Base-by-base conservation (phyloP, 345 rosid species). In the Arabis hirsuta region DNA sequence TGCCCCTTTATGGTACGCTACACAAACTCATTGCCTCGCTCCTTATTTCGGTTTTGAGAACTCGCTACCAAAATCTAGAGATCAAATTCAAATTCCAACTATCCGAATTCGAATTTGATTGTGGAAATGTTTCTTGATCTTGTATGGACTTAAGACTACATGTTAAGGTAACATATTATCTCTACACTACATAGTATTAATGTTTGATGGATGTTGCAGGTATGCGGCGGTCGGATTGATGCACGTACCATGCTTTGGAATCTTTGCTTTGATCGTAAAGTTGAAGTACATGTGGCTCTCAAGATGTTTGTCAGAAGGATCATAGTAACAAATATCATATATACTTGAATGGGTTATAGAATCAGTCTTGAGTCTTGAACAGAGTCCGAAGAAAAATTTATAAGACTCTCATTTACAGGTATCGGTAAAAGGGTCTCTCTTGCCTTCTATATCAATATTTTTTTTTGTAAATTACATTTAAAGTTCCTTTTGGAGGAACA, bases 1-100 rank as follows among this genome's bases (percentile, higher is more conserved):
- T 61, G 90, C 99, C 57, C 94, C 96, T 12, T 58, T 91, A 67
- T 91, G 99, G 99, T 95, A 87, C 36, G 82, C 56, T 52, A 47
- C 66, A 31, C 26, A 63, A 69, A 76, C 39, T 59, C 51, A 51
- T n/a, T n/a, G 4, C 43, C 24, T 16, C 0, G 4, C 12, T 14
- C 6, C 10, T 45, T 34, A 5, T 9, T 3, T 14, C 9, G 12
- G 32, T 32, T 48, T 6, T 34, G 38, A 7, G 38, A 39, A 58
- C 53, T 48, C 26, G 42, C 12, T 54, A 16, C 8, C 16, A 26
- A 53, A 39, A 41, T 32, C 7, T 69, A 57, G 51, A 70, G 51
- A 70, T 58, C 9, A n/a, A 14, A 42, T 10, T 29, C 14, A 22
- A 12, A 10, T 29, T 62, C 13, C 0, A n/a, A n/a, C n/a, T n/a